Evolutionary conservation across 2,329 filamentous ascomycete genomes (phyloP).

Genomic region (Hypoxylon sp.): DNA sequence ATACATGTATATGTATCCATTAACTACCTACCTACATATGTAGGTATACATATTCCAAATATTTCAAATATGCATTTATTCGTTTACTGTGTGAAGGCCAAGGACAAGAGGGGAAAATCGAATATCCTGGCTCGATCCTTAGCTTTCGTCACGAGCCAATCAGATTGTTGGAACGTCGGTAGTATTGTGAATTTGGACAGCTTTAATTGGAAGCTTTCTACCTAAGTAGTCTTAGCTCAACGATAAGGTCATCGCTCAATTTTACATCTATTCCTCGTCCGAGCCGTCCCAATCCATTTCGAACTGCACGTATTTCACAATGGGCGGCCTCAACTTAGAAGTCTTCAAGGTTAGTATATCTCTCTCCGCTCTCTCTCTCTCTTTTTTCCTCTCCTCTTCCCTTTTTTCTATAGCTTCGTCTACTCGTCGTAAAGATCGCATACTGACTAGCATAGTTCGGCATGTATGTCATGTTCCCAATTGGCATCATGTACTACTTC

Average conservation of each 20-base stretch:
- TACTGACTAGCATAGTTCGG: slow-evolving; percentile 77
- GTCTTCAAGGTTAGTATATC: slow-evolving; percentile 83
- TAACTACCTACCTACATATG: background rate
- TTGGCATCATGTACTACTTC: slow-evolving; percentile 99
- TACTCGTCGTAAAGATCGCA: background rate
- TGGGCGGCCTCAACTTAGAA: slow-evolving; percentile 92
- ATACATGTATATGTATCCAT: no score
- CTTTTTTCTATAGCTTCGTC: slow-evolving; percentile 1
- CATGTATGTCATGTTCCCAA: slow-evolving; percentile 98
- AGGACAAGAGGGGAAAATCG: slow-evolving; percentile 24
- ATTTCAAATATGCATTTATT: background rate
- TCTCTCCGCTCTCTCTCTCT: slow-evolving; percentile 1
- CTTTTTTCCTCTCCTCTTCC: no score
- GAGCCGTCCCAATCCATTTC: slow-evolving; percentile 7
- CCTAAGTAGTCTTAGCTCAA: background rate
- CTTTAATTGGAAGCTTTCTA: slow-evolving; percentile 28
- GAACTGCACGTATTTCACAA: slow-evolving; percentile 51
- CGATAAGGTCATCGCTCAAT: slow-evolving; percentile 15
- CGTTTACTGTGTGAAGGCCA: background rate
- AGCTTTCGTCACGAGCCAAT: slow-evolving; percentile 17
- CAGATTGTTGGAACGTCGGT: slow-evolving; percentile 4
- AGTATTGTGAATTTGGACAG: slow-evolving; percentile 11
- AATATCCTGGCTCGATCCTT: slow-evolving; percentile 25
- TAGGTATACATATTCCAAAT: no score
- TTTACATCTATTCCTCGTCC: slow-evolving; percentile 9